These are phyloP conservation scores for Lactarius trivialis DNA, from an alignment of 768 basidiomycete species.

Conservation along the genomic window DNA sequence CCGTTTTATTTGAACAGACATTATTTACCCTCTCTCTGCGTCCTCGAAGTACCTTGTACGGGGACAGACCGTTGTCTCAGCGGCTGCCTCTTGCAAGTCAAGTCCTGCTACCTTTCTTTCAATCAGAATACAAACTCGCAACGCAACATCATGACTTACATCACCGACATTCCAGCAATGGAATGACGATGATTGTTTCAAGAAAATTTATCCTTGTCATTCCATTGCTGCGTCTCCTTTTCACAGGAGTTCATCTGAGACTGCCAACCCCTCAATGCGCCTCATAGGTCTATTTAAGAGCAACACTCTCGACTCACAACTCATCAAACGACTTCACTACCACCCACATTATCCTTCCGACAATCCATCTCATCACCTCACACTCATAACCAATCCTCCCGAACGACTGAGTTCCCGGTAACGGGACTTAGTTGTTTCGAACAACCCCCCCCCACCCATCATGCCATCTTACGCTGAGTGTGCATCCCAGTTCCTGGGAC, in stretches of 20 bases:
- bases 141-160: too few species aligned
- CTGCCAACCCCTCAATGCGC: neutral
- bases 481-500: slow-evolving; percentile 2
- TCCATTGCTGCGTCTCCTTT: neutral
- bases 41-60: neutral
- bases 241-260: neutral
- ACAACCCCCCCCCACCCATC: neutral
- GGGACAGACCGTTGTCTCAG: too few species aligned
- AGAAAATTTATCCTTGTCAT: neutral
- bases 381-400: neutral
- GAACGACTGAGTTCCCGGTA: neutral
- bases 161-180: too few species aligned
- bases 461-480: neutral
- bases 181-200: too few species aligned
- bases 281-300: neutral
- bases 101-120: too few species aligned
- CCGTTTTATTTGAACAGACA: neutral
- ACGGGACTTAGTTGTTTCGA: slow-evolving; percentile 1
- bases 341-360: neutral
- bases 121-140: too few species aligned
- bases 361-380: neutral
- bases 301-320: neutral
- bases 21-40: neutral
- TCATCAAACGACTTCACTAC: neutral
- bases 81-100: neutral